These are phyloP conservation scores for Nothopassalora personata DNA, from an alignment of 2,329 filamentous ascomycete species.

Conservation along the genomic window DNA sequence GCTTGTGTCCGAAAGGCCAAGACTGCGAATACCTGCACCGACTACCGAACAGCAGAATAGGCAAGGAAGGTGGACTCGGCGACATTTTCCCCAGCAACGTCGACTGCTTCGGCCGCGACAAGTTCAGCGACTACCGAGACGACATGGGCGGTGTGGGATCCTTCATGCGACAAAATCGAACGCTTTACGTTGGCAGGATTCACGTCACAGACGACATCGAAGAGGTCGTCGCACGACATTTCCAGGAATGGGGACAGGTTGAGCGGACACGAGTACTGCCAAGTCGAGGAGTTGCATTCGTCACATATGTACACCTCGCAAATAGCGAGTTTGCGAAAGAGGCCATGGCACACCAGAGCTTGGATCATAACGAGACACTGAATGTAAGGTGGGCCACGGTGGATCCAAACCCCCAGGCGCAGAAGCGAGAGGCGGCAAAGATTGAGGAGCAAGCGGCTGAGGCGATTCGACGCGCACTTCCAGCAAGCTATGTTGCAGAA, in stretches of 20 bases:
- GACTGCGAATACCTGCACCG: conserved; percentile 94
- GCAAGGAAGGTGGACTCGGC: conserved; percentile 51
- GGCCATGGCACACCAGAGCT: conserved; percentile 87
- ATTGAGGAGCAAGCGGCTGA: conserved; percentile 97
- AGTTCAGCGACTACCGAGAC: conserved; percentile 86
- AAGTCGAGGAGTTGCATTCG: conserved; percentile 82
- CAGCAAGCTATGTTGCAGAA: conserved; percentile 85
- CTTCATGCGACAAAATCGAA: conserved; percentile 90
- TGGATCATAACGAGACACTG: conserved; percentile 87
- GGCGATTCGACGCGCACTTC: conserved; percentile 80
- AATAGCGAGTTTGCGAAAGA: conserved; percentile 77
- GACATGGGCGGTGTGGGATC: conserved; percentile 97
- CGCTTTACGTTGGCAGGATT: conserved; percentile 87
- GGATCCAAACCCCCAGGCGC: conserved; percentile 90
- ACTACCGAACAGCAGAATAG: conserved; percentile 56
- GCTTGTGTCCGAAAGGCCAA: conserved; percentile 74
- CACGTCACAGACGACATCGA: conserved; percentile 96
- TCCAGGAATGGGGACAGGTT: conserved; percentile 92
- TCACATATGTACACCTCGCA: conserved; percentile 87
- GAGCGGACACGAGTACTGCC: conserved; percentile 85
- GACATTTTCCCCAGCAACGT: conserved; percentile 91
- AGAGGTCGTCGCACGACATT: conserved; percentile 89
- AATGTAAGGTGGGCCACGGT: conserved; percentile 97
- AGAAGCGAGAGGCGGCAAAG: conserved; percentile 79
- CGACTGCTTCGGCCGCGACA: conserved; percentile 92